A percentile compares a stretch with the other conserved stretches of the same genome.
These are phyloP conservation scores for Cyclotella baltica DNA, from an alignment of 108 stramenopile species.

Conservation along the genomic window DNA sequence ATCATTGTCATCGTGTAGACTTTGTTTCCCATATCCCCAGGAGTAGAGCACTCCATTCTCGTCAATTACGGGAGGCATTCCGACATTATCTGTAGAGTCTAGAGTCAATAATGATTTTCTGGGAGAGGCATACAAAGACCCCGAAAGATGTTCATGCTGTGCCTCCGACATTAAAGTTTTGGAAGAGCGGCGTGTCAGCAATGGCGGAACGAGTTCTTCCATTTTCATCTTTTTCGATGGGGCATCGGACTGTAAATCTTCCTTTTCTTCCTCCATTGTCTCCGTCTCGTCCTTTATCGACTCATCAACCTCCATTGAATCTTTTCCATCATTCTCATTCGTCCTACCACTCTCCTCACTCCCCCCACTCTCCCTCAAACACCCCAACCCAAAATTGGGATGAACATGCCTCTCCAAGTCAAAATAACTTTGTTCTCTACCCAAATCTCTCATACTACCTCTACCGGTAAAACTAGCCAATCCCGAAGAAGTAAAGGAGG, in stretches of 20 bases:
- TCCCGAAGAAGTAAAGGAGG: constrained; percentile 14
- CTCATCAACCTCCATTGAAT: constrained; percentile 18
- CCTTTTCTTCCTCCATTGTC: neutral
- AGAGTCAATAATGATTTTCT: neutral
- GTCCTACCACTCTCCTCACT: neutral
- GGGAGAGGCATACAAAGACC: constrained; percentile 21
- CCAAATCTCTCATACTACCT: constrained; percentile 24
- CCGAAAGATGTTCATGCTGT: constrained; percentile 17
- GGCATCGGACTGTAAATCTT: neutral
- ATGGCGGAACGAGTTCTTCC: constrained; percentile 16
- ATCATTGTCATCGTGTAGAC: constrained; percentile 57
- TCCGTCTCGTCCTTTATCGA: constrained; percentile 10
- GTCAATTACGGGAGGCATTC: constrained; percentile 6
- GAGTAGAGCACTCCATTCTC: constrained; percentile 48
- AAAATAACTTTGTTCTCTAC: constrained; percentile 16
- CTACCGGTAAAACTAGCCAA: constrained; percentile 16
- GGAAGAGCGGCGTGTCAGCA: constrained; percentile 4
- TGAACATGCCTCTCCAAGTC: constrained; percentile 47
- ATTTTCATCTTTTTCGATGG: constrained; percentile 12
- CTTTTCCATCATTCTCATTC: constrained; percentile 1
- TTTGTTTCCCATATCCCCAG: constrained; percentile 54
- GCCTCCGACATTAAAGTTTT: constrained; percentile 11
- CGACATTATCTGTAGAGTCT: neutral
- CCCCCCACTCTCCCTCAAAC: neutral
- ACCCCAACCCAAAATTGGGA: constrained; percentile 33